phyloP scores from a whole-genome alignment of 2,329 filamentous ascomycete genomes.

The Pyricularia sp. region DNA sequence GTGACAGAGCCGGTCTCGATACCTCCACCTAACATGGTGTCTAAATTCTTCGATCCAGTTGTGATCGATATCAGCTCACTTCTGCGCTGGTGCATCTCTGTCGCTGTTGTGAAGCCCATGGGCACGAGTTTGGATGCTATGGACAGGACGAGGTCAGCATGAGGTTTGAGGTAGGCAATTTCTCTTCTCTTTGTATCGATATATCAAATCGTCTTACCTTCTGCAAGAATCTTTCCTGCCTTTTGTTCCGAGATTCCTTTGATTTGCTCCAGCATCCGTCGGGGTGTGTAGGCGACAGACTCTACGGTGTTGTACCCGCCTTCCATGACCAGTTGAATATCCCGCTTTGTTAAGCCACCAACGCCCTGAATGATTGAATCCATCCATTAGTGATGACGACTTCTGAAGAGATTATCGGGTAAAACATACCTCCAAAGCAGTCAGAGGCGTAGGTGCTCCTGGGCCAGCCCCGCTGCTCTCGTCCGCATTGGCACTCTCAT shows the following conservation, averaged over 20 bases:
- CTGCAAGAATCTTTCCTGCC: conserved; percentile 79
- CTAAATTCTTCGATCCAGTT: conserved; percentile 93
- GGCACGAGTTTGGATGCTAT: conserved; percentile 89
- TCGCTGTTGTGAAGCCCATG: conserved; percentile 98
- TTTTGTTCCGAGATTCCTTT: conserved; percentile 98
- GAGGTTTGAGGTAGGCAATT: background rate
- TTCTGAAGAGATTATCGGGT: background rate
- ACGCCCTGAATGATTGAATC: conserved; percentile 51
- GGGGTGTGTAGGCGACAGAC: conserved; percentile 85
- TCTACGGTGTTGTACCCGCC: conserved; percentile 94
- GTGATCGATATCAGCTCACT: conserved; percentile 98
- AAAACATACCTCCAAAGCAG: conserved; percentile 67
- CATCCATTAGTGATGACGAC: background rate
- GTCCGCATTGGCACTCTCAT: conserved; percentile 42
- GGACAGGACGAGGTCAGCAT: background rate
- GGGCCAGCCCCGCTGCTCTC: conserved; percentile 69
- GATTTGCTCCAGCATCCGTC: conserved; percentile 79
- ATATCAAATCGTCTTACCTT: conserved; percentile 48
- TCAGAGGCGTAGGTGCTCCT: conserved; percentile 85
- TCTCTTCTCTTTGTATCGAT: background rate
- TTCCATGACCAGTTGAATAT: conserved; percentile 87
- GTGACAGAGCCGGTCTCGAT: conserved; percentile 97
- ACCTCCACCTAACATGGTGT: conserved; percentile 87
- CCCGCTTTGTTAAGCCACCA: conserved; percentile 82
- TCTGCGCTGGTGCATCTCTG: conserved; percentile 95